Percentiles rank a stretch among this genome's conserved stretches.
phyloP scores from a whole-genome alignment of 345 rosid species.

The Lepidium sativum region DNA sequence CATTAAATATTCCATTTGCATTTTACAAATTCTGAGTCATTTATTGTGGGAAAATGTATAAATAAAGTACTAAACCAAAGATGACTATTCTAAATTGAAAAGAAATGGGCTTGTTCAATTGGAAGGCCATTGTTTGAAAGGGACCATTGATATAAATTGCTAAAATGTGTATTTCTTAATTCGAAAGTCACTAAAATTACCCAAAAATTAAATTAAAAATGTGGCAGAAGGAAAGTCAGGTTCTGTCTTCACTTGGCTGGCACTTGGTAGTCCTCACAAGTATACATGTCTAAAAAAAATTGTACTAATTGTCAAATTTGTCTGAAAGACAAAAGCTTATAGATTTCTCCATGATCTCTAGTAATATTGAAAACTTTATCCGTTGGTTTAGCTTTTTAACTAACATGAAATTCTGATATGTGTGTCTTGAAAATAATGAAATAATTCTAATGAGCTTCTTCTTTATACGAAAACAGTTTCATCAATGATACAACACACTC shows the following conservation, averaged over 20 bases:
- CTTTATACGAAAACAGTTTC: background rate
- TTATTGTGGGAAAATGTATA: too few species aligned
- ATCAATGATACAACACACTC: background rate
- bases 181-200: background rate
- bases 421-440: background rate
- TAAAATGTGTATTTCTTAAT: background rate
- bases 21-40: background rate
- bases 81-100: background rate
- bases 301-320: background rate
- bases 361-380: background rate
- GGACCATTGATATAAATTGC: slow-evolving; percentile 2
- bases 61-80: too few species aligned
- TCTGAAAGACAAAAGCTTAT: background rate
- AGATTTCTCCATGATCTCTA: slow-evolving; percentile 4
- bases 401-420: background rate
- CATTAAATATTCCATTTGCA: background rate
- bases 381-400: slow-evolving; percentile 7
- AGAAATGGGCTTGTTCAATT: background rate
- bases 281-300: background rate
- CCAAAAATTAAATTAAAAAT: background rate
- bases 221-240: slow-evolving; percentile 9
- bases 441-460: background rate
- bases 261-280: background rate
- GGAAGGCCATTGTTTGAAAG: slow-evolving; percentile 2
- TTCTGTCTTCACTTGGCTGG: slow-evolving; percentile 5